Evolutionary conservation across 768 basidiomycete genomes (phyloP), one percentile per base, ranked within the genome.

Genomic region (Calocera cornea): DNA sequence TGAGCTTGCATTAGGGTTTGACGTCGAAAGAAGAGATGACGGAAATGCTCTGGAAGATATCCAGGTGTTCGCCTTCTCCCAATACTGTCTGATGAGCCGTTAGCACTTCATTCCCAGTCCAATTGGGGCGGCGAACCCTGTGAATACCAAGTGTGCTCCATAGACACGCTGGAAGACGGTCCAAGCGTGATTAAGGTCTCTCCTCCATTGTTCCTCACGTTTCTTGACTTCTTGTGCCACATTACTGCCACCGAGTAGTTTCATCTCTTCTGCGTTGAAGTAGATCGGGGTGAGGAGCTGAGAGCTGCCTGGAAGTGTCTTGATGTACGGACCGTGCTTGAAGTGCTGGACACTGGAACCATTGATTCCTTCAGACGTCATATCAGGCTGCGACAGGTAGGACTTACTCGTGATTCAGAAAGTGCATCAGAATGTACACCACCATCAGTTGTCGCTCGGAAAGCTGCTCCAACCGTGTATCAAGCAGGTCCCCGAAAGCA

Each of bases 31-130:
- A 24, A 97, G 77, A 7, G 86, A 85, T 0, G 94, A 97, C 0
- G 94, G 91, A 73, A 97, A 97, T 0, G 92, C 89, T 65, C 95
- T 84, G 0, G 94, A 95, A 0, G 91, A 91, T 40, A 92, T 78
- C 73, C 90, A 86, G 0, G 89, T 92, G 5, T 87, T 79, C 0
- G 89, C 85, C 0, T 83, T 82, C 1, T 90, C 78, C 74, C 90
- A 95, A 29, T 77, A 74, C 29, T n/a, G n/a, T n/a, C n/a, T n/a
- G n/a, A n/a, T n/a, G n/a, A n/a, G n/a, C n/a, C n/a, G n/a, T n/a
- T n/a, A n/a, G 87, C 83, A 89, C 92, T 94, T 66, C 41, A 27
- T 24, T 17, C 29, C 1, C n/a, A n/a, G n/a, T n/a, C n/a, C n/a
- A n/a, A n/a, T n/a, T n/a, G n/a, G n/a, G n/a, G n/a, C n/a, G n/a